Conservation (phyloP, 2,329 filamentous ascomycete species). For the Colletotrichum trifolii region DNA sequence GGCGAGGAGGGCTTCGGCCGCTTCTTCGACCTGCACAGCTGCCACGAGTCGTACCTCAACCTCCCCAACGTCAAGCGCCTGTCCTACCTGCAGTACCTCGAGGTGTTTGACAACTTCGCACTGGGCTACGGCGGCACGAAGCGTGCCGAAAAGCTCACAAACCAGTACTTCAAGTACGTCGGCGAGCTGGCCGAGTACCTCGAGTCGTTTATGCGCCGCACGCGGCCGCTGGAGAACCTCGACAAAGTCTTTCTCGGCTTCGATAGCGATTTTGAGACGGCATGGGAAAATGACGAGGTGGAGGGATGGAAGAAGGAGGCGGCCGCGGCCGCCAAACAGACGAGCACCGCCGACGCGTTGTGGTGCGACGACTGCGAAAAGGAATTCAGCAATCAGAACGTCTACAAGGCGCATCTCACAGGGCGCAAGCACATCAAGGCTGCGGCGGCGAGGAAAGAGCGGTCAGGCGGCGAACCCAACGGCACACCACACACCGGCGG, state of each 20-base stretch:
- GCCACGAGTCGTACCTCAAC: slow-evolving; percentile 91
- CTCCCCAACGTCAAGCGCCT: slow-evolving; percentile 86
- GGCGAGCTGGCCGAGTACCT: slow-evolving; percentile 84
- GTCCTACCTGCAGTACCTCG: slow-evolving; percentile 92
- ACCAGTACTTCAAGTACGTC: slow-evolving; percentile 92
- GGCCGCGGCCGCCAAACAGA: slow-evolving; percentile 45
- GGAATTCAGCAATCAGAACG: slow-evolving; percentile 94
- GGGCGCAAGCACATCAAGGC: slow-evolving; percentile 95
- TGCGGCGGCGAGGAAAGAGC: slow-evolving; percentile 71
- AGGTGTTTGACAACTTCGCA: slow-evolving; percentile 88
- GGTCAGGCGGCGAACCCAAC: slow-evolving; percentile 47
- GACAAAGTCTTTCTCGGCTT: slow-evolving; percentile 81
- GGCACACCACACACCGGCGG: slow-evolving; percentile 41
- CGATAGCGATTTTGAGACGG: slow-evolving; percentile 84
- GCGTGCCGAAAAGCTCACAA: slow-evolving; percentile 85
- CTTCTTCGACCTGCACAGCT: slow-evolving; percentile 87
- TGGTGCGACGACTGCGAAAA: slow-evolving; percentile 95
- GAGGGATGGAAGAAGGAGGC: slow-evolving; percentile 79
- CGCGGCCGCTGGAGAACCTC: slow-evolving; percentile 85
- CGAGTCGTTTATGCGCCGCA: slow-evolving; percentile 87
- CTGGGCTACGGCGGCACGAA: slow-evolving; percentile 80
- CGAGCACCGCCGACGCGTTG: slow-evolving; percentile 69
- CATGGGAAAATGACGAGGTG: slow-evolving; percentile 84
- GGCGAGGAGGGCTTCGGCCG: slow-evolving; percentile 94
- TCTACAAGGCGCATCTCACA: slow-evolving; percentile 88